Percentiles rank a stretch among this genome's conserved stretches.
Evolutionary conservation across 2,329 filamentous ascomycete genomes (phyloP).

Genomic region (Aschersonia sp.): DNA sequence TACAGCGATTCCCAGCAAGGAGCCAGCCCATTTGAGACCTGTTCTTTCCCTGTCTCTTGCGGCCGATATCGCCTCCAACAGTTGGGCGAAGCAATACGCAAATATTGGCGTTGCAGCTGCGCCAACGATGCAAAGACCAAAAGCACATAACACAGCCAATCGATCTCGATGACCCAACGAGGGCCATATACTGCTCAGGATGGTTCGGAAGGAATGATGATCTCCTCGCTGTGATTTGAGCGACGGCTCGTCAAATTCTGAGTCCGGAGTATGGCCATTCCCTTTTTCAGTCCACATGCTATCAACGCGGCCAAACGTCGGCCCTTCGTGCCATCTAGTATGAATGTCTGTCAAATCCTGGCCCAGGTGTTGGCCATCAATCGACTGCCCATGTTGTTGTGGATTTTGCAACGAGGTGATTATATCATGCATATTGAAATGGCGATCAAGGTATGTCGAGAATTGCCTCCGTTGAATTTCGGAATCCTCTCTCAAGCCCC

Average conservation of each 20-base stretch:
- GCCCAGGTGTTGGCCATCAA: too few species aligned
- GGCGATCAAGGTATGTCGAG: conserved; percentile 2
- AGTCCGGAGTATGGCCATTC: too few species aligned
- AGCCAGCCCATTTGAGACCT: conserved; percentile 52
- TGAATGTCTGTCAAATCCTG: too few species aligned
- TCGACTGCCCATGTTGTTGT: neutral
- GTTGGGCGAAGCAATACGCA: conserved; percentile 57
- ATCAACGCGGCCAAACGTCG: too few species aligned
- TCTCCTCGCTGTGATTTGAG: neutral
- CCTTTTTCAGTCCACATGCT: too few species aligned
- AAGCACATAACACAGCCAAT: conserved; percentile 40
- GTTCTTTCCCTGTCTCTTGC: conserved; percentile 28
- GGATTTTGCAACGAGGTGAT: neutral
- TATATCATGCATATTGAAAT: neutral
- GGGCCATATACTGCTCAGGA: conserved; percentile 51
- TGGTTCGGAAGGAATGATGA: conserved; percentile 4
- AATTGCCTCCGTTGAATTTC: conserved; percentile 2
- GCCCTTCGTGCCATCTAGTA: too few species aligned
- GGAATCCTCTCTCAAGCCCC: neutral
- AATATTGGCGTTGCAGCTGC: conserved; percentile 60
- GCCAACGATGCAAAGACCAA: conserved; percentile 47
- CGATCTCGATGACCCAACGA: conserved; percentile 36
- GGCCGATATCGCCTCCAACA: conserved; percentile 56
- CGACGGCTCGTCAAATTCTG: too few species aligned
- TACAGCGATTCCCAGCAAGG: conserved; percentile 52